Evolutionary conservation across 805 yeast species (phyloP), one percentile per base, ranked within the genome.

Genomic region (Metahyphopichia silvanorum): DNA sequence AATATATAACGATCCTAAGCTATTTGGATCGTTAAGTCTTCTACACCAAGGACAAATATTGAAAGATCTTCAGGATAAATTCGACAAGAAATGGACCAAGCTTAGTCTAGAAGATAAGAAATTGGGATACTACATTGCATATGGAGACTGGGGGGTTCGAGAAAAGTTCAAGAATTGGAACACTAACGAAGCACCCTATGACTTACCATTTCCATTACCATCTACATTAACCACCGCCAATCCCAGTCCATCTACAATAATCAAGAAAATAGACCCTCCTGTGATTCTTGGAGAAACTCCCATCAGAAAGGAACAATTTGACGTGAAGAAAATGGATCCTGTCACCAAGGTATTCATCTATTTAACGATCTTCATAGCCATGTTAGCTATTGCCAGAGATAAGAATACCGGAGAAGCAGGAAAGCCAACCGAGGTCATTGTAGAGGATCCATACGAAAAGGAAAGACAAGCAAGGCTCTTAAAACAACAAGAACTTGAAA

Each of bases 141-240:
- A 78, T 54, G 89, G 89, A 2, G 66, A 80, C 29, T 76, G 83
- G 70, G 93, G 88, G 0, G 80, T 77, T 1, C 66, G 94, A 40
- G 78, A 74, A 29, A 73, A 74, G 14, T 71, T 81, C 34, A 56
- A 59, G 31, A 66, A 65, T 41, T 66, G 76, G 63, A 64, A 60
- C 35, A 53, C 65, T n/a, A 41, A 45, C 17, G 54, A 48, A 4
- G 52, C 66, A 6, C 88, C 86, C 1, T 70, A 68, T 29, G 87
- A 82, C 51, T 59, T 81, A 34, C 83, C 86, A 1, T 80, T 79
- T 48, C 50, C 53, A 16, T 30, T 62, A 3, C 76, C 80, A 1
- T 46, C 60, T 2, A 54, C 65, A 25, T 34, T 49, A 10, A 42
- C 46, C 25, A 43, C 56, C 6, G 29, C 49, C 2, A 37, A 32